Conservation (phyloP, 139 green algal species). For the Tetraselmis chui region DNA sequence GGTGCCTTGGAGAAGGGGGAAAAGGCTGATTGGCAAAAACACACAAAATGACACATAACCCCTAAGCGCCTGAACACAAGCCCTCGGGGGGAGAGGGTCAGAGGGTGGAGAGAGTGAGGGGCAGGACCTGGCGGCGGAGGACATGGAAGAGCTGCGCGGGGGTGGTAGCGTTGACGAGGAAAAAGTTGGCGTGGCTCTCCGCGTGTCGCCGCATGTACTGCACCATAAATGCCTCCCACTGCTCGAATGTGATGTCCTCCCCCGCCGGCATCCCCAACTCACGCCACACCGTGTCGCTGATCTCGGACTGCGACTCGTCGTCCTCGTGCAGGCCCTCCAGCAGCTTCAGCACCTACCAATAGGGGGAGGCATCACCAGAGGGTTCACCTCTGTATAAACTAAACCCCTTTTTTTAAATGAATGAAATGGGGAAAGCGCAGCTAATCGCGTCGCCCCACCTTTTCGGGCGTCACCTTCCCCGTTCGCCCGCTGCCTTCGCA, state of each 20-base stretch:
- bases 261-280: slow-evolving; percentile 13
- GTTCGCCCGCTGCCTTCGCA: neutral
- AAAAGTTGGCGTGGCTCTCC: slow-evolving; percentile 53
- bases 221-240: slow-evolving; percentile 59
- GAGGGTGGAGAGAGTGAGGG: no score
- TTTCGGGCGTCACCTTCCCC: neutral
- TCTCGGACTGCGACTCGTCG: slow-evolving; percentile 40
- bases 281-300: slow-evolving; percentile 19
- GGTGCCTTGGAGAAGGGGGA: no score
- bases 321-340: slow-evolving; percentile 17
- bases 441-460: neutral
- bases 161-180: slow-evolving; percentile 55
- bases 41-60: no score
- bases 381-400: no score
- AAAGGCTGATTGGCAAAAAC: no score
- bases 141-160: slow-evolving; percentile 66
- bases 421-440: no score
- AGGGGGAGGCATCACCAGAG: no score
- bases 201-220: slow-evolving; percentile 50
- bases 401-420: no score
- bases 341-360: slow-evolving; percentile 20
- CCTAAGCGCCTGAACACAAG: no score
- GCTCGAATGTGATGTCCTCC: slow-evolving; percentile 5
- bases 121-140: slow-evolving; percentile 61
- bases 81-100: no score